Base-by-base conservation (phyloP, 1,139 yeast genomes). In the Pneumocystis jirovecii region DNA sequence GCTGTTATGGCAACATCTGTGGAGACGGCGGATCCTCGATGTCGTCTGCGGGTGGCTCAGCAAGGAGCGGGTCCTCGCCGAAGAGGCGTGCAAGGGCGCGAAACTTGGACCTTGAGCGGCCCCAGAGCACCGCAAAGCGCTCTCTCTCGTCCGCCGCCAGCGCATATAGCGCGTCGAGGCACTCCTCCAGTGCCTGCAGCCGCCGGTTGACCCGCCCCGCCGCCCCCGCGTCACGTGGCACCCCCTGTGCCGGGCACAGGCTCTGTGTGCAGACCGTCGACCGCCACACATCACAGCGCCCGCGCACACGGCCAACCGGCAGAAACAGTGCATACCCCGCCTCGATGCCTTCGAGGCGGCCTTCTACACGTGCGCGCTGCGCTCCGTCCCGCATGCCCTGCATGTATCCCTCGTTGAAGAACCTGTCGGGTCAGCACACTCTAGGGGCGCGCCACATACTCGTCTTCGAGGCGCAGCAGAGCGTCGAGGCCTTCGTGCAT, bases 271-370 rank as follows among this genome's bases (percentile, higher is more conserved):
- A 31, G 34, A 31, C 34, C 34, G 62, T 50, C 10, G 65, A 61
- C 8, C 68, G 66, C 80, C 80, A 78, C 12, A 50, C 21, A 25
- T 50, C 57, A 12, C 34, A 50, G 5, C 87, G 74, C 6, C 89
- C 89, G 62, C 78, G 75, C 5, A 87, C 78, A 65, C 85, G 83
- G 0, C 95, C 95, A 2, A 87, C 73, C 0, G 86, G 74, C 17
- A 85, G 71, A 70, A 81, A 86, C 68, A 91, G 76, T 73, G 86
- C 91, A 71, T 83, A 87, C 0, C 90, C 95, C 0, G 89, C 85
- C 71, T 88, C 95, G 64, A 86, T 79, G 0, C 96, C 96, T 71
- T 81, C 86, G 69, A 86, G 88, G 70, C 84, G 84, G 1, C 96
- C 96, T 73, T 87, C 95, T 1, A 80, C 69, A 65, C 76, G 77